Conservation (phyloP, 495 filamentous ascomycete genomes). For the Xanthoparmelia taractica region DNA sequence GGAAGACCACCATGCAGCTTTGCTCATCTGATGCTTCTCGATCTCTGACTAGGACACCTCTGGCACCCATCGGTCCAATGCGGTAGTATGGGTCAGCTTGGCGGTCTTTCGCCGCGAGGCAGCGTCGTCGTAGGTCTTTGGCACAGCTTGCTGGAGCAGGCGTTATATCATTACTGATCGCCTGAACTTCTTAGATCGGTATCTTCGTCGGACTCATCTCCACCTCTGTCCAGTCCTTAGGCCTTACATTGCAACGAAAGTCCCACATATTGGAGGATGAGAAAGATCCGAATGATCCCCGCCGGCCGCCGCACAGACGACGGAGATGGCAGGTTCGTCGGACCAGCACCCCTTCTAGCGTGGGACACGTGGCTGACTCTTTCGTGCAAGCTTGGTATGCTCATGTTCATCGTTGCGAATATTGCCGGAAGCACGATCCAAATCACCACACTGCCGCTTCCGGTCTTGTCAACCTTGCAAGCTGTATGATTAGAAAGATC, state of each 20-base stretch:
- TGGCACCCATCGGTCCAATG: background rate
- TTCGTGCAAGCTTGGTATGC: conserved; percentile 64
- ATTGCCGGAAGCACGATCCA: conserved; percentile 92
- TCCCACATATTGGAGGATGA: conserved; percentile 97
- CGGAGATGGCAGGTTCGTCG: conserved; percentile 77
- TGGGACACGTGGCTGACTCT: conserved; percentile 7
- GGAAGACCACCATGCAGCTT: conserved; percentile 11
- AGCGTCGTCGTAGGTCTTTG: conserved; percentile 66
- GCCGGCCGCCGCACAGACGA: conserved; percentile 80
- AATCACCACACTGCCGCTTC: conserved; percentile 91
- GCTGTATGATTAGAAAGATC: conserved; percentile 44
- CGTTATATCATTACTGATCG: conserved; percentile 17
- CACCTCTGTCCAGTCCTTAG: conserved; percentile 87
- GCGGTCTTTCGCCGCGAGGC: conserved; percentile 75
- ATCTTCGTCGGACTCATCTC: conserved; percentile 88
- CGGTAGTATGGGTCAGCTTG: conserved; percentile 61
- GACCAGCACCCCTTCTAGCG: background rate
- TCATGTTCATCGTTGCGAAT: conserved; percentile 93
- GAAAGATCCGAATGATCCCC: conserved; percentile 68
- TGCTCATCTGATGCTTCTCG: background rate
- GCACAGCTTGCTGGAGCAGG: background rate
- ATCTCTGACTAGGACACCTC: background rate
- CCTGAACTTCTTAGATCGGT: conserved; percentile 56
- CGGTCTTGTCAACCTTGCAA: conserved; percentile 91
- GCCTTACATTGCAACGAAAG: conserved; percentile 96